Evolutionary conservation across 2,329 filamentous ascomycete genomes (phyloP), one percentile per base, ranked within the genome.

Genomic region (Ceratocystis smalleyi): DNA sequence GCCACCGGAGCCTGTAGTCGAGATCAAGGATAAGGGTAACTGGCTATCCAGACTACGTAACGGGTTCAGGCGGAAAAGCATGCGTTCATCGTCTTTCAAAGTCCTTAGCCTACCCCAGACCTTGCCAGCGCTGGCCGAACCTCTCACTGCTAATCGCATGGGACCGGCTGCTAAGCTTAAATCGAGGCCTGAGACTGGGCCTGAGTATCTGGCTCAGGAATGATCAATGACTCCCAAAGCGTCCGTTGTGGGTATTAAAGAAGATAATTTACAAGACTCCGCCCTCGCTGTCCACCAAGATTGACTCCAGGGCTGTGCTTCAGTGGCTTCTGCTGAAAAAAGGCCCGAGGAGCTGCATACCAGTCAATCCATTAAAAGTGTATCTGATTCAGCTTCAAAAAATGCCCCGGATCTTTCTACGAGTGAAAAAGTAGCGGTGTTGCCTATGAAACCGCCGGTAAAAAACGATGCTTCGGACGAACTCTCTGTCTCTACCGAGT

Each of bases 21-120:
- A 43, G n/a, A 24, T 8, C 12, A 65, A 65, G 24, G 59, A 62
- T 35, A 65, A 65, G 10, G 24, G 59, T 15, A 43, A 59, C 35
- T 65, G 64, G 64, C 40, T 65, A 15, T 47, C 64, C 5, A 62
- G 60, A 27, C 19, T 65, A 4, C 62, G 62, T 8, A 65, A 35
- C 32, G 40, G 43, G 2, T 32, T 59, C 3, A 65, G 49, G 12
- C 22, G 59, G 19, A 66, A 57, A 47, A 43, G 10, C 24, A 57
- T 7, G 12, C 22, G 22, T 59, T 47, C 43, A 19, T 54, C 30
- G 12, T 65, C 51, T n/a, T 62, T 59, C 43, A 65, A 49, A 10
- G 35, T 65, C 27, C 43, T 60, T n/a, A 49, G 30, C n/a, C 6
- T 32, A 27, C 61, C 45, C 3, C 61, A 22, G 30, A 24, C 22